Evolutionary conservation across 169 alveolate genomes (phyloP).

Genomic region (Plasmodium billcollinsi): DNA sequence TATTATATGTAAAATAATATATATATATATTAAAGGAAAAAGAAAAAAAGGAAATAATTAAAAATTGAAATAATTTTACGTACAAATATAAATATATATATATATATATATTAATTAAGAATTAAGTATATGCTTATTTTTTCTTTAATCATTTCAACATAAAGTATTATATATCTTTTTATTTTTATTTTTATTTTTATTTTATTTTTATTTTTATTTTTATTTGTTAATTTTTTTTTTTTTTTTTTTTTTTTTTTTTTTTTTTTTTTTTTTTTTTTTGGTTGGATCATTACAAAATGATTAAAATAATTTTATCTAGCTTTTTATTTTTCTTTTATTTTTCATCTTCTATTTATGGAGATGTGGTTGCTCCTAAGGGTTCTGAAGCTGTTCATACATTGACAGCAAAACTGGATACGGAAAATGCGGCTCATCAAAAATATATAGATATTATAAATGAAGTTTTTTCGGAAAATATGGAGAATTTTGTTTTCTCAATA

Average conservation of each 20-base stretch:
- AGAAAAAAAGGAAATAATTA: no score
- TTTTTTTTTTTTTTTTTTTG: neutral
- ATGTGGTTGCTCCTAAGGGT: neutral
- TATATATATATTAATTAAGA: no score
- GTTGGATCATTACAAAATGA: slow-evolving; percentile 3
- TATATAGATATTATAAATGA: slow-evolving; percentile 8
- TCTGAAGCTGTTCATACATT: neutral
- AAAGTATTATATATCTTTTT: neutral
- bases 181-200: neutral
- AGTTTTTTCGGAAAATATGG: slow-evolving; percentile 10
- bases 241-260: neutral
- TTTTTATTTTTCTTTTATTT: slow-evolving; percentile 10
- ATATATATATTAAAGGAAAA: no score
- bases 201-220: neutral
- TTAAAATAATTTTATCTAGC: slow-evolving; percentile 8
- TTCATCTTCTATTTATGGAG: neutral
- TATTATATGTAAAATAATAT: no score
- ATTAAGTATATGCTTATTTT: no score
- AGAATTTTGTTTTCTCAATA: neutral
- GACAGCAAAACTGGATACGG: slow-evolving; percentile 10
- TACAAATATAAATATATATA: no score
- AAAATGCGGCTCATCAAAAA: slow-evolving; percentile 3
- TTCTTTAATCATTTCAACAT: no score
- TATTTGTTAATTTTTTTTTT: neutral
- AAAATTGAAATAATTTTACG: no score